Evolutionary conservation across 2,329 filamentous ascomycete genomes (phyloP), one percentile per base, ranked within the genome.

Genomic region (Zarea fungicola): DNA sequence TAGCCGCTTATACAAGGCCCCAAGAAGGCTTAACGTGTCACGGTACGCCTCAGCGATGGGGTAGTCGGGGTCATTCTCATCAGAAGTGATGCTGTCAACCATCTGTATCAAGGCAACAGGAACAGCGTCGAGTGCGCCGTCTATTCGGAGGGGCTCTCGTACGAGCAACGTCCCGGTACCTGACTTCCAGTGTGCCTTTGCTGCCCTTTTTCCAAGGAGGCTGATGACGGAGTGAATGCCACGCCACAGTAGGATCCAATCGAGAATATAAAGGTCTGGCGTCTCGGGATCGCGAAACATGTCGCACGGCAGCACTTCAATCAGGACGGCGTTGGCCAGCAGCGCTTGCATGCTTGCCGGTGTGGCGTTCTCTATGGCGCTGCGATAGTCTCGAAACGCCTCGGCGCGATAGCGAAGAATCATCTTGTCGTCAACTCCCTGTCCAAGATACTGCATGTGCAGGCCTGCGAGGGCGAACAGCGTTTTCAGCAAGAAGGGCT

Each of bases 201-300:
- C 3, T 7, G 36, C 13, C 4, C 4, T 56, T 8, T 29, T 28
- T 3, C 25, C 23, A n/a, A 21, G 32, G 7, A 29, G 5, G 14
- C 3, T 29, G 7, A 29, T 21, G 7, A 42, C 22, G 26, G n/a
- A 29, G 6, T 18, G 6, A 18, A 69, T 79, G 7, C 77, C 77
- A 9, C 70, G 67, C 76, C 77, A 81, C 13, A 81, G 67, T 3
- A 72, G 55, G 62, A 80, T 75, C 77, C 77, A 81, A 57, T 80
- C 73, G 37, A 80, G 60, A 26, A 80, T 70, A 55, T 74, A 78
- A 3, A 80, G 65, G 2, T 69, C 67, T 39, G 65, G 67, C 19
- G 61, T 60, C 42, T 72, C 65, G 0, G 65, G 59, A 16, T 77
- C 73, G 3, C 75, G 70, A 56, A 80, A 80, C 45, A 64, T 65